Conservation (phyloP, 2,329 filamentous ascomycete species). For the Akanthomyces muscarius region DNA sequence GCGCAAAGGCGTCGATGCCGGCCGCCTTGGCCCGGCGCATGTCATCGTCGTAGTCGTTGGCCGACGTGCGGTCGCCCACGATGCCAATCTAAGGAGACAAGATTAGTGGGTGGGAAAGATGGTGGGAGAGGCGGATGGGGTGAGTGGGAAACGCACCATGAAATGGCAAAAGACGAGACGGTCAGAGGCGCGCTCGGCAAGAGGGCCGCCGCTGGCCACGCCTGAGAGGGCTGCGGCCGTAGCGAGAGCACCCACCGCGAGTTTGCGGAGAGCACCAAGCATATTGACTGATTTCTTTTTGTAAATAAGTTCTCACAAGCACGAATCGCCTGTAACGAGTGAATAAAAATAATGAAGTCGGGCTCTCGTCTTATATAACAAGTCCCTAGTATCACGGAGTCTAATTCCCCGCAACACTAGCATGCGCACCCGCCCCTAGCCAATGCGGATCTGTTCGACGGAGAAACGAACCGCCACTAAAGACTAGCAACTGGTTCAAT, state of each 20-base stretch:
- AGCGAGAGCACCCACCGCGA: slow-evolving; percentile 20
- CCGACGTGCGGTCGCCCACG: slow-evolving; percentile 37
- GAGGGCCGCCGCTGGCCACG: slow-evolving; percentile 17
- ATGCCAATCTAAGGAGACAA: slow-evolving; percentile 38
- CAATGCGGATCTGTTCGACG: background rate
- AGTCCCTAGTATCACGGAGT: background rate
- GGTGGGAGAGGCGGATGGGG: background rate
- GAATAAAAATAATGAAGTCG: background rate
- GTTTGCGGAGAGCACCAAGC: slow-evolving; percentile 18
- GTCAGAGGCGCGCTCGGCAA: slow-evolving; percentile 20
- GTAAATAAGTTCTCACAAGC: background rate
- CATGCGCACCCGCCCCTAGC: background rate
- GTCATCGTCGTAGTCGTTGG: slow-evolving; percentile 44
- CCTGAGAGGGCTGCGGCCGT: slow-evolving; percentile 18
- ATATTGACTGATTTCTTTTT: background rate
- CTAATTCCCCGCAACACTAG: background rate
- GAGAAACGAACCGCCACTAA: background rate
- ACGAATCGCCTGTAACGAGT: background rate
- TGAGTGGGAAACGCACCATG: slow-evolving; percentile 30
- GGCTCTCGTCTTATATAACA: background rate
- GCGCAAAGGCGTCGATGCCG: slow-evolving; percentile 46
- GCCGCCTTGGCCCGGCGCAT: slow-evolving; percentile 42
- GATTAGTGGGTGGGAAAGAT: background rate
- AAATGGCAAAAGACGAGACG: slow-evolving; percentile 41
- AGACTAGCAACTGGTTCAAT: background rate